These are phyloP conservation scores for Cadophora malorum DNA, from an alignment of 2,329 filamentous ascomycete species.

Conservation along the genomic window DNA sequence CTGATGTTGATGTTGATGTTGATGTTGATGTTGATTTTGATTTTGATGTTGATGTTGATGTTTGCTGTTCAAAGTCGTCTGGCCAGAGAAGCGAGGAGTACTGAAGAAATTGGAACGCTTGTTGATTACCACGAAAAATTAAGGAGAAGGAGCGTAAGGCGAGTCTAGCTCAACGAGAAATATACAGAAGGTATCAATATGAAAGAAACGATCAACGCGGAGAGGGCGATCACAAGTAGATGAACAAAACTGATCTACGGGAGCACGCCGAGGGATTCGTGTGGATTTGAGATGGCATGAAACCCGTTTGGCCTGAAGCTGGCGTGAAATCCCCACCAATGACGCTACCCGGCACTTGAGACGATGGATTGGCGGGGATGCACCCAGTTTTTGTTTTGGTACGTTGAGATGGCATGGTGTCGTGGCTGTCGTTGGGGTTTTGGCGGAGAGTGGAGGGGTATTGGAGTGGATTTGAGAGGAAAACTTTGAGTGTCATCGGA, in stretches of 20 bases:
- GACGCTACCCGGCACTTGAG: constrained; percentile 8
- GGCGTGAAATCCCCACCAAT: background rate
- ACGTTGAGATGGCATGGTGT: constrained; percentile 5
- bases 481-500: background rate
- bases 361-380: background rate
- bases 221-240: constrained; percentile 6
- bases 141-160: constrained; percentile 1
- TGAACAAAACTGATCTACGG: constrained; percentile 1
- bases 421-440: background rate
- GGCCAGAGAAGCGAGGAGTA: background rate
- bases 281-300: constrained; percentile 6
- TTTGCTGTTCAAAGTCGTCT: background rate
- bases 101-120: background rate
- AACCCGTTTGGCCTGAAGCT: constrained; percentile 7
- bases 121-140: background rate
- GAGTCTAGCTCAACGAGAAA: constrained; percentile 12
- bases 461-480: constrained; percentile 3
- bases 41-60: constrained; percentile 6
- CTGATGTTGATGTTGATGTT: background rate
- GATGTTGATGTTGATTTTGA: no score
- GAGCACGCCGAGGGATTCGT: background rate
- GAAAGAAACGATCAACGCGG: constrained; percentile 4
- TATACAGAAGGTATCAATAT: background rate
- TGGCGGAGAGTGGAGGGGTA: background rate
- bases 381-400: constrained; percentile 1